These are phyloP conservation scores for Mycena alexandri DNA, from an alignment of 768 basidiomycete genomes.

Conservation along the genomic window DNA sequence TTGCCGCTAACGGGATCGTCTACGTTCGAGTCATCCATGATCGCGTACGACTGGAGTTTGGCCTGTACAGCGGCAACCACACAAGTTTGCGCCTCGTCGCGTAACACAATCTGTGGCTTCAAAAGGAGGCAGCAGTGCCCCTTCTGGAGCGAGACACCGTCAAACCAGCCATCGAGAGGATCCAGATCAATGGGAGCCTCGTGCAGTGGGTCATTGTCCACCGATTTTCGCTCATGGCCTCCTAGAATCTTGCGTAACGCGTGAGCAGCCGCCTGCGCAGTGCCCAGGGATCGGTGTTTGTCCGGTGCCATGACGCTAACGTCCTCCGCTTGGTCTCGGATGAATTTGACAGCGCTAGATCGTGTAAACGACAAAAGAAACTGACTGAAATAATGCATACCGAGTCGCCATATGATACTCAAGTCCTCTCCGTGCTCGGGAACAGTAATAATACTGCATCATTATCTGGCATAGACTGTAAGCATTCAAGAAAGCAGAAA, in stretches of 20 bases:
- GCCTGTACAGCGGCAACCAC: conserved; percentile 85
- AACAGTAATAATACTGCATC: conserved; percentile 90
- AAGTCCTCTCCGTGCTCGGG: conserved; percentile 77
- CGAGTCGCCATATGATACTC: conserved; percentile 92
- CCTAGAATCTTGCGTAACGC: conserved; percentile 75
- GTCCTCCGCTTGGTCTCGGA: conserved; percentile 82
- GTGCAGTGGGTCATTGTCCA: conserved; percentile 53
- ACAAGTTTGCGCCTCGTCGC: conserved; percentile 76
- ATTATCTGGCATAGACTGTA: conserved; percentile 68
- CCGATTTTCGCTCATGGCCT: conserved; percentile 64
- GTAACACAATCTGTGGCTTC: conserved; percentile 90
- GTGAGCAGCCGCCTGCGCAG: conserved; percentile 76
- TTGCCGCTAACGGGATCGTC: conserved; percentile 89
- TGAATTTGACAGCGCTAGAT: conserved; percentile 84
- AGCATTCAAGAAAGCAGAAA: conserved; percentile 23
- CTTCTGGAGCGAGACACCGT: conserved; percentile 76
- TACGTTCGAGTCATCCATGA: conserved; percentile 82
- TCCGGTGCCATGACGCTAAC: conserved; percentile 42
- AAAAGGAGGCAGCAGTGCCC: conserved; percentile 88
- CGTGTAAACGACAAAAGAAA: conserved; percentile 26
- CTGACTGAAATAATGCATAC: conserved; percentile 54
- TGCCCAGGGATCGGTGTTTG: conserved; percentile 52
- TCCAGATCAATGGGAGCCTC: conserved; percentile 57
- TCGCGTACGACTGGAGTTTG: conserved; percentile 80
- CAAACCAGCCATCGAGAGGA: conserved; percentile 79